phyloP scores from a whole-genome alignment of 2,329 filamentous ascomycete species.

The Fusarium albidum region DNA sequence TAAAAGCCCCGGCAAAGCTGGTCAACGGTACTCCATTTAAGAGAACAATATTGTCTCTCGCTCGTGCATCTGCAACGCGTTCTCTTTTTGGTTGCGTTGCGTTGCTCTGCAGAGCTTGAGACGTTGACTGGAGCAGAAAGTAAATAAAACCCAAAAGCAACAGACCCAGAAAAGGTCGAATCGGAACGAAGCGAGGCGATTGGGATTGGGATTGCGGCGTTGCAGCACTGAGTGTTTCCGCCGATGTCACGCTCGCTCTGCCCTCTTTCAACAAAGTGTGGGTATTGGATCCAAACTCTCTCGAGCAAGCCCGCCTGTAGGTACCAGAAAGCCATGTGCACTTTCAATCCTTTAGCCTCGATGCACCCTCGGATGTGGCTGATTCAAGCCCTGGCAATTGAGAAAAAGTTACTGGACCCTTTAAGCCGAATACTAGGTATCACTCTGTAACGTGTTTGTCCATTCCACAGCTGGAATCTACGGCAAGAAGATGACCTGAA shows the following conservation, averaged over 20 bases:
- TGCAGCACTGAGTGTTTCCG: not conserved
- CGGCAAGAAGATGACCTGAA: no score
- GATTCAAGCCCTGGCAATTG: not conserved
- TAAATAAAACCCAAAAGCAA: conserved; percentile 26
- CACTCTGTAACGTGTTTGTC: no score
- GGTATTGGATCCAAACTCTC: conserved; percentile 20
- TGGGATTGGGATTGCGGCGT: no score
- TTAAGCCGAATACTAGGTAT: no score
- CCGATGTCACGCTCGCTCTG: conserved; percentile 12
- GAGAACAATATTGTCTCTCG: no score
- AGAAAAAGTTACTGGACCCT: not conserved
- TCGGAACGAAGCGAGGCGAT: not conserved
- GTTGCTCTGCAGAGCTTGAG: not conserved
- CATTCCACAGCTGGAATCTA: no score
- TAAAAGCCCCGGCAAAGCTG: no score
- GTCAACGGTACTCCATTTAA: no score
- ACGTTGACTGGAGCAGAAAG: conserved; percentile 16
- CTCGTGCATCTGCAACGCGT: no score
- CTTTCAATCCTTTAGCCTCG: not conserved
- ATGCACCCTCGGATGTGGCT: not conserved
- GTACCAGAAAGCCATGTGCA: not conserved
- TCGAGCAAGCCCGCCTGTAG: not conserved
- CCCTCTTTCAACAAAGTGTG: conserved; percentile 2
- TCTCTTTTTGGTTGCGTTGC: not conserved
- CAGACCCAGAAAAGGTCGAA: not conserved